phyloP scores from a whole-genome alignment of 192 early-diverging fungal genomes.

The Coemansia sp. region DNA sequence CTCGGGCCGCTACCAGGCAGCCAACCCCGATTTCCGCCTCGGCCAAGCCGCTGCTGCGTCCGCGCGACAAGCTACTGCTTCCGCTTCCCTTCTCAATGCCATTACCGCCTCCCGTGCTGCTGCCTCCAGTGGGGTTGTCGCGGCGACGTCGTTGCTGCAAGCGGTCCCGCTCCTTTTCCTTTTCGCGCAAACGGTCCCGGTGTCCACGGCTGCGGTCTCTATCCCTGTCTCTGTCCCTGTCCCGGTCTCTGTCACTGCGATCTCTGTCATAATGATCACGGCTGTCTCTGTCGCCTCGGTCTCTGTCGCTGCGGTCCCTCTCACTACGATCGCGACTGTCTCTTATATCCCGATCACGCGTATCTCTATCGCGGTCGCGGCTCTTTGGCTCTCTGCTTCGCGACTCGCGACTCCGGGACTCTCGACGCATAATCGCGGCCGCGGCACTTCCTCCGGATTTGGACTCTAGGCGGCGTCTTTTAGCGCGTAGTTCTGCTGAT shows the following conservation, averaged over 20 bases:
- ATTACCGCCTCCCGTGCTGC: not conserved
- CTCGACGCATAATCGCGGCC: not conserved
- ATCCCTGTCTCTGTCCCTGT: conserved; percentile 12
- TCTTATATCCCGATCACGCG: not conserved
- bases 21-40: conserved; percentile 18
- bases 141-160: conserved; percentile 1
- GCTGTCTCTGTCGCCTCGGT: conserved; percentile 8
- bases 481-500: not conserved
- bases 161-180: conserved; percentile 7
- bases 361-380: not conserved
- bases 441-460: not conserved
- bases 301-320: not conserved
- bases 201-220: conserved; percentile 8
- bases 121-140: not conserved
- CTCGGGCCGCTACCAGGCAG: conserved; percentile 38
- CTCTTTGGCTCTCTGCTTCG: not conserved
- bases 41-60: conserved; percentile 4
- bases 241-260: conserved; percentile 8
- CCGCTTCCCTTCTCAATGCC: not conserved
- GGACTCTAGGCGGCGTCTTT: conserved; percentile 18
- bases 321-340: conserved; percentile 1
- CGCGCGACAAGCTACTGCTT: not conserved
- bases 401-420: conserved; percentile 17
- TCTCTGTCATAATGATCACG: conserved; percentile 1
- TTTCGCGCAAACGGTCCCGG: not conserved